Base-by-base conservation (phyloP, 1,284 basidiomycete species). In the Malassezia nana region DNA sequence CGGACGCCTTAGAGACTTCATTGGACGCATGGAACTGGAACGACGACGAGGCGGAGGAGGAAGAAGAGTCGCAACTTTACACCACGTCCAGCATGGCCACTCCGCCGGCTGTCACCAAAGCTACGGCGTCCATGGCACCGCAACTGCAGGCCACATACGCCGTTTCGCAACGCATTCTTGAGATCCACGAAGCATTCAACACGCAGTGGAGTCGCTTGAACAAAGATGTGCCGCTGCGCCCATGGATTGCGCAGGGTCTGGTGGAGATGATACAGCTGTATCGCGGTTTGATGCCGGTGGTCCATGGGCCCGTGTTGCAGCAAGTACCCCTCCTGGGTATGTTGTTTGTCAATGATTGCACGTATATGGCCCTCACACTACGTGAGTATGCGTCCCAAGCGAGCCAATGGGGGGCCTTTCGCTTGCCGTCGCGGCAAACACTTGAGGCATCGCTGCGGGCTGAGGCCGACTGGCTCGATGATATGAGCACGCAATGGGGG, bases 291-390 rank as follows among this genome's bases (percentile, higher is more conserved):
- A 84, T 86, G 72, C 87, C 87, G n/a, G 80, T 85, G 6, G 79
- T 80, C 38, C 84, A 84, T 60, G 76, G 78, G 1, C 67, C 77
- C 20, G 77, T 79, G 24, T 75, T 88, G 32, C 67, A 75, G 13
- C 75, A 79, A 30, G 79, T 81, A 0, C 78, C 84, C 4, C 81
- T 82, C 13, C 76, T 80, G 25, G 78, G 81, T 1, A 84, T 95
- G 80, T 82, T 84, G 47, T 86, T 87, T 69, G 83, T 86, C 22
- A 96, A 96, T 74, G 87, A 94, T 62, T 89, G 84, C 63, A 71
- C 80, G 24, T 89, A 85, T 72, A 77, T 95, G 12, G 75, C 78
- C 0, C 26, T 16, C 48, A 52, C 55, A 20, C 26, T 12, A 12
- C 52, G n/a, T 24, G 32, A 26, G 52, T 59, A 55, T 3, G 58